A percentile compares a stretch with the other conserved stretches of the same genome.
Evolutionary conservation across 768 basidiomycete genomes (phyloP).

Genomic region (Lactifluus rugatus): DNA sequence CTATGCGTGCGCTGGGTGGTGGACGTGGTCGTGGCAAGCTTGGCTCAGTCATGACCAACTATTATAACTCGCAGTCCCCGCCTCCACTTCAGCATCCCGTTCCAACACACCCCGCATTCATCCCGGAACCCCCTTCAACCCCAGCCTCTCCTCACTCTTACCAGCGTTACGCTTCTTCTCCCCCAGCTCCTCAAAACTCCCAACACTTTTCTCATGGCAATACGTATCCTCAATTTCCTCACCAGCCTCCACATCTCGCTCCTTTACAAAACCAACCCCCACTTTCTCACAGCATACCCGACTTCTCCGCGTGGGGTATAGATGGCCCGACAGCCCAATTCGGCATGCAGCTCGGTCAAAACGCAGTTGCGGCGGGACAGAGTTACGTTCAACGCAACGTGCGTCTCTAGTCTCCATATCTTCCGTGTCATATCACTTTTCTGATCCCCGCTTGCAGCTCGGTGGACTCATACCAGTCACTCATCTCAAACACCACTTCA

Average conservation of each 20-base stretch:
- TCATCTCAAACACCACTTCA: slow-evolving; percentile 83
- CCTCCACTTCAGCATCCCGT: slow-evolving; percentile 83
- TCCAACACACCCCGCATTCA: slow-evolving; percentile 78
- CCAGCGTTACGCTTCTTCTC: slow-evolving; percentile 61
- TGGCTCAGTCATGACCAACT: slow-evolving; percentile 5
- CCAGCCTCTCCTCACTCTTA: slow-evolving; percentile 67
- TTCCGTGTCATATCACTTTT: neutral
- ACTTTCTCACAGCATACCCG: slow-evolving; percentile 25
- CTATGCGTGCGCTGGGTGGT: too few species aligned
- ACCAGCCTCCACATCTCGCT: slow-evolving; percentile 29
- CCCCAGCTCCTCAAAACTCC: slow-evolving; percentile 28
- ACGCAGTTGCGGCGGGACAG: slow-evolving; percentile 87
- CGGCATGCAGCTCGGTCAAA: slow-evolving; percentile 90
- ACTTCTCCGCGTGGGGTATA: slow-evolving; percentile 74
- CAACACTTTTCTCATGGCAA: slow-evolving; percentile 27
- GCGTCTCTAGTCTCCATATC: slow-evolving; percentile 24
- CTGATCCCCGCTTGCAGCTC: slow-evolving; percentile 40
- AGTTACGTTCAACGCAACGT: slow-evolving; percentile 95
- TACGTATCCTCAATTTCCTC: slow-evolving; percentile 40
- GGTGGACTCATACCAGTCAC: slow-evolving; percentile 68
- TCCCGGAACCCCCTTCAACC: slow-evolving; percentile 74
- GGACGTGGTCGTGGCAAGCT: too few species aligned
- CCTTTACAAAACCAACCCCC: slow-evolving; percentile 1
- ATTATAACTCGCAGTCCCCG: slow-evolving; percentile 46
- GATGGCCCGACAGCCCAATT: slow-evolving; percentile 92